phyloP scores from a whole-genome alignment of 1,139 yeast genomes.

The Hansenula sp. region DNA sequence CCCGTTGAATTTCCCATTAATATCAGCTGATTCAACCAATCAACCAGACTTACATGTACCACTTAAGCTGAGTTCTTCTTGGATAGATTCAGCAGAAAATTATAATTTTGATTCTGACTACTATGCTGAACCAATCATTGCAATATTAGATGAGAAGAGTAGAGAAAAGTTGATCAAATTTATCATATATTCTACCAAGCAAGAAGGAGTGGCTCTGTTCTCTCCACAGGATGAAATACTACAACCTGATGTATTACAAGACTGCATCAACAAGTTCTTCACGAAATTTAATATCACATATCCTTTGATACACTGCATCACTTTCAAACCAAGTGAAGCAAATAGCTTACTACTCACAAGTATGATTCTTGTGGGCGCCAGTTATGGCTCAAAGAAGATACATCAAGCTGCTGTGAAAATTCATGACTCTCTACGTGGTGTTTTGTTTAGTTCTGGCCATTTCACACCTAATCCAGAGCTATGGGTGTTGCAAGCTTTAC shows the following conservation, averaged over 20 bases:
- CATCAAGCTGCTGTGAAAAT: slow-evolving; percentile 1
- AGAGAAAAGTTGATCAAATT: neutral
- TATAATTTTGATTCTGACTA: neutral
- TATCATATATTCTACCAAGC: neutral
- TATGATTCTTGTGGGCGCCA: slow-evolving; percentile 21
- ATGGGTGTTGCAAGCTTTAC: slow-evolving; percentile 18
- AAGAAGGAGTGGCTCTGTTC: neutral
- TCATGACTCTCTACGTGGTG: slow-evolving; percentile 7
- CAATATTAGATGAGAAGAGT: neutral
- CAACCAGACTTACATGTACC: neutral
- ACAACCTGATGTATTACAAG: neutral
- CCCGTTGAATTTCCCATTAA: neutral
- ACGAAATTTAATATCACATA: slow-evolving; percentile 1
- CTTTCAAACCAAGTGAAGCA: slow-evolving; percentile 11
- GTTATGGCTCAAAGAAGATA: slow-evolving; percentile 5
- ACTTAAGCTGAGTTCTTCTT: neutral
- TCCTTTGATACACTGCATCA: slow-evolving; percentile 1
- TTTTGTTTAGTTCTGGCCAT: neutral
- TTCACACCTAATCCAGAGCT: slow-evolving; percentile 1
- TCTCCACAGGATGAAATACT: neutral
- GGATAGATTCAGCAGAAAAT: slow-evolving; percentile 1
- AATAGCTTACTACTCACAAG: slow-evolving; percentile 12
- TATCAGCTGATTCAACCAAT: too few relatives aligned
- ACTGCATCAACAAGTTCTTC: neutral
- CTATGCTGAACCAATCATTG: slow-evolving; percentile 1